Percentiles rank a stretch among this genome's conserved stretches.
Evolutionary conservation across 23 red algal species (phyloP).

Genomic region (Gracilaria domingensis): DNA sequence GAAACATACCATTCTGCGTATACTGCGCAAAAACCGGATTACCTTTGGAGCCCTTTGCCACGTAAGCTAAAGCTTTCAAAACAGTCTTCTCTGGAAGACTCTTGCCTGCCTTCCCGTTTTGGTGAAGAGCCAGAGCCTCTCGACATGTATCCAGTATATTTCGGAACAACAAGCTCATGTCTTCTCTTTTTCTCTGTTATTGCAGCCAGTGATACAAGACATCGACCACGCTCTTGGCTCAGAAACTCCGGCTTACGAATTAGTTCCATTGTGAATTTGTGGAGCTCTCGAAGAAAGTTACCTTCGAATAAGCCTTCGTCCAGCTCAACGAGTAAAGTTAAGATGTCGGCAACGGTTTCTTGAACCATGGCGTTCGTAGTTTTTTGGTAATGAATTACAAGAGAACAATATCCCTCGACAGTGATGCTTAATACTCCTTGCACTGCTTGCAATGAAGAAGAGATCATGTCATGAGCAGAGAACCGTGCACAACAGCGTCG

Average conservation of each 20-base stretch:
- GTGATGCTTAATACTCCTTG: slow-evolving; percentile 16
- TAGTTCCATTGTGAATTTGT: slow-evolving; percentile 29
- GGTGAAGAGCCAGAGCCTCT: slow-evolving; percentile 60
- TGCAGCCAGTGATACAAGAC: slow-evolving; percentile 75
- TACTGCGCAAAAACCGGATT: slow-evolving; percentile 51
- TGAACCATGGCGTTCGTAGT: slow-evolving; percentile 46
- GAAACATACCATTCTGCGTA: slow-evolving; percentile 29
- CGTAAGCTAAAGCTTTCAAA: slow-evolving; percentile 33
- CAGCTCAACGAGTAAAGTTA: slow-evolving; percentile 61
- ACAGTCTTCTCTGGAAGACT: slow-evolving; percentile 37
- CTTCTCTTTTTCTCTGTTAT: slow-evolving; percentile 61
- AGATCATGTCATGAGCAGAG: slow-evolving; percentile 53
- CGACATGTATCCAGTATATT: slow-evolving; percentile 68
- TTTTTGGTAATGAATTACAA: slow-evolving; percentile 61
- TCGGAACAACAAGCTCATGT: slow-evolving; percentile 36
- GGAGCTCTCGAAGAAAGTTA: slow-evolving; percentile 44
- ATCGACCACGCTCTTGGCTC: slow-evolving; percentile 50
- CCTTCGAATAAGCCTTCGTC: slow-evolving; percentile 37
- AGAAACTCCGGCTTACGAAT: slow-evolving; percentile 44
- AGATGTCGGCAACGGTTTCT: slow-evolving; percentile 58
- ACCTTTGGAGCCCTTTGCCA: slow-evolving; percentile 44
- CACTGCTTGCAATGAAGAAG: slow-evolving; percentile 61
- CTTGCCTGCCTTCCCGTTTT: background rate
- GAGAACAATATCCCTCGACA: slow-evolving; percentile 56
- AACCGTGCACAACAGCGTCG: slow-evolving; percentile 75